Base-by-base conservation (phyloP, 2,329 filamentous ascomycete species). In the Nemania abortiva region DNA sequence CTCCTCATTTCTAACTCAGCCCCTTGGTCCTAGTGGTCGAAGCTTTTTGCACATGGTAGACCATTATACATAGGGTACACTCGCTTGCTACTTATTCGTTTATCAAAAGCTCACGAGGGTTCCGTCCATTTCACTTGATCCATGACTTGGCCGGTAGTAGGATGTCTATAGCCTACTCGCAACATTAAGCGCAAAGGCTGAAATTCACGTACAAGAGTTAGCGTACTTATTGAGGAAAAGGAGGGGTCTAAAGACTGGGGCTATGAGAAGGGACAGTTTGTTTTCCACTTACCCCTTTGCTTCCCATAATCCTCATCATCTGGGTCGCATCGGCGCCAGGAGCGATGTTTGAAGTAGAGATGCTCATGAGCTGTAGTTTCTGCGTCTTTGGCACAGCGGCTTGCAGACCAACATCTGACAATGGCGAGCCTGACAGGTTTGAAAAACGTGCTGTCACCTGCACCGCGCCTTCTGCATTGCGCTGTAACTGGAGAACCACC, bases 111-210 rank as follows among this genome's bases (percentile, higher is more conserved):
- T 71, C 55, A 76, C 39, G 82, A 85, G 64, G 94, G 91, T 82
- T 99, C 96, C 34, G 92, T 91, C 96, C 96, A 99, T 83, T 98
- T 97, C 67, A 98, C 94, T 82, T 98, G 95, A 77, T 99, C 96
- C 79, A 92, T 91, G 20, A 97, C 86, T 70, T 91, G 87, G 61
- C 90, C 90, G 27, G 85, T 88, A 66, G 88, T 87, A 66, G 91
- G 89, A 80, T 92, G 92, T 39, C 88, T 84, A 79, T 94, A 98
- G 66, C 89, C 90, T 77, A 99, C 89, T 82, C 94, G 94, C 77
- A 99, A 84, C 77, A 96, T 90, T 75, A 99, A 84, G 71, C 95
- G 90, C 72, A 99, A 88, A 73, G 92, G 87, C 96, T 98, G 29
- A 27, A 63, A 70, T 7, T 62, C 24, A 29, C 6, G 47, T 56